Base-by-base conservation (phyloP, 352 stramenopile genomes). In the Phytophthora pinifolia region DNA sequence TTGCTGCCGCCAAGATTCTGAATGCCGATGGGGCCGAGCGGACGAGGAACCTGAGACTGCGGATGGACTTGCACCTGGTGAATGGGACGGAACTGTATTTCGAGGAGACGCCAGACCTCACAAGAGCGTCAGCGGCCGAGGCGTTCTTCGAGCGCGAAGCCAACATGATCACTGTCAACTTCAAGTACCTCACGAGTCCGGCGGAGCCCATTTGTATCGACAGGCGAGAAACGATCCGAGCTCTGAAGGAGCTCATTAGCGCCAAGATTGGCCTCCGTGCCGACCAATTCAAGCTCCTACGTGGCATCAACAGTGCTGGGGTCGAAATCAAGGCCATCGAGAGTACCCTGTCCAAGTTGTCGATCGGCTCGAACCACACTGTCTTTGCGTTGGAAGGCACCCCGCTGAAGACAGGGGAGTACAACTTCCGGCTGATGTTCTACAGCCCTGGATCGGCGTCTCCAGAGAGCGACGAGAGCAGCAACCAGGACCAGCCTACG, bases 241-340 rank as follows among this genome's bases (percentile, higher is more conserved):
- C 43, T 13, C 46, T 94, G 22, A 94, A 94, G 39, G 64, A 77
- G 18, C 70, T 56, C 25, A 89, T 94, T 46, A 65, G 63, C 31
- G 45, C 32, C 6, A 70, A 69, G 38, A 76, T 94, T 22, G 62
- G 56, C 0, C 44, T 92, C 20, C 48, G 69, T 0, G 54, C 67
- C 1, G 69, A 84, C 29, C 62, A 75, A 30, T 94, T 94, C 54
- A 94, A 94, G 61, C 49, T 94, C 18, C 57, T 89, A n/a, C 83
- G 83, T 17, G 83, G 83, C 1, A 81, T 78, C 25, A 79, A 86
- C 34, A 79, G 69, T 29, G 70, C 79, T 17, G 76, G 79, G 17
- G 79, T 90, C 8, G 83, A 94, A 56, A 88, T 94, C 46, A 94
- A 94, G 64, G 72, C 73, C 2, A 75, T 90, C 33, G 79, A 94